Conservation (phyloP, 2,329 filamentous ascomycete species). For the Rhinocladiella mackenziei region DNA sequence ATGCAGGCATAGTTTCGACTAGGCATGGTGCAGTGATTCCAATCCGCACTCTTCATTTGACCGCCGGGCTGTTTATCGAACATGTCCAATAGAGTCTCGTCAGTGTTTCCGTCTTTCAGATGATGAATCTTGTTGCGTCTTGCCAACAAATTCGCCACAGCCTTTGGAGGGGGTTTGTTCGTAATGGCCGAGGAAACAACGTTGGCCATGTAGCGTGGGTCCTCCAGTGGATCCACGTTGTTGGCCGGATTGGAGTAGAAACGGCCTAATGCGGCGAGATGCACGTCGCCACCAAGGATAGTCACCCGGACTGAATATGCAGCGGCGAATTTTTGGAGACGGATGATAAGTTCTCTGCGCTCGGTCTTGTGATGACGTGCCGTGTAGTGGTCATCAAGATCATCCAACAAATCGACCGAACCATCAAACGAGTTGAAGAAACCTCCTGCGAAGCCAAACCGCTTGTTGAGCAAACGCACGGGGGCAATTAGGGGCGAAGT, state of each 20-base stretch:
- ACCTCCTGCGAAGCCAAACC: slow-evolving; percentile 78
- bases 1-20: slow-evolving; percentile 63
- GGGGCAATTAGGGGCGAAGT: slow-evolving; percentile 81
- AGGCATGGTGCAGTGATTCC: slow-evolving; percentile 82
- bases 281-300: slow-evolving; percentile 61
- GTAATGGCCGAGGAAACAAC: slow-evolving; percentile 63
- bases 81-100: slow-evolving; percentile 61
- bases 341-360: slow-evolving; percentile 66
- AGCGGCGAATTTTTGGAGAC: slow-evolving; percentile 58
- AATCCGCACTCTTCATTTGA: slow-evolving; percentile 60
- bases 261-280: slow-evolving; percentile 57
- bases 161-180: slow-evolving; percentile 63
- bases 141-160: slow-evolving; percentile 62
- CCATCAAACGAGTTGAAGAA: slow-evolving; percentile 95
- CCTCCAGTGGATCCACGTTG: slow-evolving; percentile 53
- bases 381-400: slow-evolving; percentile 73
- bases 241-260: slow-evolving; percentile 61
- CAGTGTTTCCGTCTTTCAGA: slow-evolving; percentile 54
- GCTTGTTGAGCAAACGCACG: slow-evolving; percentile 82
- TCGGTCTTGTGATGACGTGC: slow-evolving; percentile 87
- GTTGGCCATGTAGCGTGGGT: slow-evolving; percentile 62
- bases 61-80: slow-evolving; percentile 59
- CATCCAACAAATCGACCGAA: slow-evolving; percentile 60
- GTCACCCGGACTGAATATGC: slow-evolving; percentile 55
- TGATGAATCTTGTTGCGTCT: slow-evolving; percentile 64